Evolutionary conservation across 768 basidiomycete genomes (phyloP).

Genomic region (Mycena polygramma): DNA sequence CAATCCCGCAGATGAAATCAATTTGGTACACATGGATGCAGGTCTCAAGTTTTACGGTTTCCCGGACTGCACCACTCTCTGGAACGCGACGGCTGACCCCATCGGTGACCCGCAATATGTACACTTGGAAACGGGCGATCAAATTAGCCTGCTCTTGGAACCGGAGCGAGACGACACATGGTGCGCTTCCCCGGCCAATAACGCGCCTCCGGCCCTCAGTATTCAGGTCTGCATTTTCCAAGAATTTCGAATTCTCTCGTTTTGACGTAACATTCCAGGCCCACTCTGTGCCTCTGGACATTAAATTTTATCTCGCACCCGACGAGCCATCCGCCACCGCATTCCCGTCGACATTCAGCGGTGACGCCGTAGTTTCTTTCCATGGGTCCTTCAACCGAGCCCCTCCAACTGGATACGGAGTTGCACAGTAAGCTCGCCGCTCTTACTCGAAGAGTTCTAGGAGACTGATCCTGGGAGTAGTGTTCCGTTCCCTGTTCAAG

Average conservation of each 20-base stretch:
- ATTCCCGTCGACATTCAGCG: slow-evolving; percentile 46
- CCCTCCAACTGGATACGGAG: slow-evolving; percentile 62
- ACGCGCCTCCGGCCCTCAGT: slow-evolving; percentile 52
- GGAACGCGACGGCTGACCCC: slow-evolving; percentile 59
- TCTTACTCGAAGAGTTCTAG: background rate
- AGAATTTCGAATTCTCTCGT: no score
- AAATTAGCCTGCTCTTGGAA: slow-evolving; percentile 55
- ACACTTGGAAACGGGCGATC: slow-evolving; percentile 47
- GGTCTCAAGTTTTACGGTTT: slow-evolving; percentile 52
- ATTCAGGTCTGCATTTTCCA: slow-evolving; percentile 50
- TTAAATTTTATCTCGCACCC: slow-evolving; percentile 53
- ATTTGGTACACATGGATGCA: slow-evolving; percentile 43
- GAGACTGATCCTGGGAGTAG: slow-evolving; percentile 37
- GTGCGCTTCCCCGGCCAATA: slow-evolving; percentile 51
- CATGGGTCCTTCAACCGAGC: slow-evolving; percentile 57
- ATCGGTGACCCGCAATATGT: slow-evolving; percentile 54
- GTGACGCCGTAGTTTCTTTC: slow-evolving; percentile 60
- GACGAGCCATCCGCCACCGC: slow-evolving; percentile 24
- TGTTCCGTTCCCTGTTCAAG: slow-evolving; percentile 43
- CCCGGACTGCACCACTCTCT: slow-evolving; percentile 59
- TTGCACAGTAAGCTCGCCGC: slow-evolving; percentile 49
- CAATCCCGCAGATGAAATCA: slow-evolving; percentile 59
- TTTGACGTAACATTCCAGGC: slow-evolving; percentile 44
- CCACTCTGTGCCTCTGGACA: slow-evolving; percentile 61
- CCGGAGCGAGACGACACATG: slow-evolving; percentile 48